Evolutionary conservation across 192 early-diverging fungal species (phyloP).

Genomic region (Dissophora ornata): DNA sequence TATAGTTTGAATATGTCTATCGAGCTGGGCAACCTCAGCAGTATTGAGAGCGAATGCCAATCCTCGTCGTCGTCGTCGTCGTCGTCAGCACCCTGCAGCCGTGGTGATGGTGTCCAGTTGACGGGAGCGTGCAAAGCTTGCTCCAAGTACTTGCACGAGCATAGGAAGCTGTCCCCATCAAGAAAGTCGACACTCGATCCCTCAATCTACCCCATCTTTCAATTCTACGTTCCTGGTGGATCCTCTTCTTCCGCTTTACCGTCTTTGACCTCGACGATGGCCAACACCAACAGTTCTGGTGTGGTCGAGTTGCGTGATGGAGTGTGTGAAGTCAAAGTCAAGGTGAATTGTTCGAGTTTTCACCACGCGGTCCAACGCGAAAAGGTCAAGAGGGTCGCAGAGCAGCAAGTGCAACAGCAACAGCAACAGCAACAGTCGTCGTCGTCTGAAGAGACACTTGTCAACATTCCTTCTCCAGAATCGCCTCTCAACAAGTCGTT

Average conservation of each 20-base stretch:
- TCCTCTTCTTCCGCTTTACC: neutral
- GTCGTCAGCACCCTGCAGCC: neutral
- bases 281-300: slow-evolving; percentile 11
- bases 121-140: slow-evolving; percentile 19
- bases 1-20: slow-evolving; percentile 12
- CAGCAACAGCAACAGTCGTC: too few relatives aligned
- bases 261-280: neutral
- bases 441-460: neutral
- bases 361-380: slow-evolving; percentile 32
- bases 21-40: slow-evolving; percentile 6
- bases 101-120: slow-evolving; percentile 5
- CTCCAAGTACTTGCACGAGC: slow-evolving; percentile 40
- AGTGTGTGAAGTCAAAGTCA: slow-evolving; percentile 40
- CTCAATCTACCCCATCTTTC: slow-evolving; percentile 27
- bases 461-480: neutral
- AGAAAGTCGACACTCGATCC: slow-evolving; percentile 8
- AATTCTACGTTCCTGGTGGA: slow-evolving; percentile 32
- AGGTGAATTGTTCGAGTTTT: slow-evolving; percentile 43
- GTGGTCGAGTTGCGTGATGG: slow-evolving; percentile 40
- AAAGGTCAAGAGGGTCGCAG: neutral
- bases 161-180: slow-evolving; percentile 17
- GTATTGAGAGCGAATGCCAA: too few relatives aligned
- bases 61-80: too few relatives aligned
- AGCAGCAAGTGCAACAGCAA: neutral
- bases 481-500: too few relatives aligned